Conservation (phyloP, 2,329 filamentous ascomycete genomes). For the Venturiaceae sp. region DNA sequence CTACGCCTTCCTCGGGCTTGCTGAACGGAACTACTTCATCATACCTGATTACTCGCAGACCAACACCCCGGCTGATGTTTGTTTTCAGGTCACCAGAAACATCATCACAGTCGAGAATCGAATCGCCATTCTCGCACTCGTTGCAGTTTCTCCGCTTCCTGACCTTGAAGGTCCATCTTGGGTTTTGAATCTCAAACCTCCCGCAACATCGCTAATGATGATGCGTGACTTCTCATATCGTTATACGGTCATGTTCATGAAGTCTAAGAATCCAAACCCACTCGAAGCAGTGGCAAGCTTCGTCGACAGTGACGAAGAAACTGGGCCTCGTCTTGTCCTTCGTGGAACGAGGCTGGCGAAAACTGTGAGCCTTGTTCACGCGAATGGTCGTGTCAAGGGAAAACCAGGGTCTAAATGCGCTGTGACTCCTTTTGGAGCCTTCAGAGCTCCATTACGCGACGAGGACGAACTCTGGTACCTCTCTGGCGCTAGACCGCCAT, state of each 20-base stretch:
- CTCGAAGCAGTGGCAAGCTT: not conserved
- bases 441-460: too few relatives aligned
- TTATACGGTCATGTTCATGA: too few relatives aligned
- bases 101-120: not conserved
- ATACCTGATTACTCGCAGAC: not conserved
- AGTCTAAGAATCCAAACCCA: too few relatives aligned
- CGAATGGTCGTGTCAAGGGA: not conserved
- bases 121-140: not conserved
- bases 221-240: too few relatives aligned
- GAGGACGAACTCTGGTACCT: not conserved
- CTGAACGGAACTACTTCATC: not conserved
- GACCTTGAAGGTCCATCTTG: not conserved
- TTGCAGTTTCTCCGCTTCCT: too few relatives aligned
- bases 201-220: too few relatives aligned
- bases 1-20: not conserved
- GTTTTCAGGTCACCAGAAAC: too few relatives aligned
- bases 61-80: not conserved
- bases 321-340: not conserved
- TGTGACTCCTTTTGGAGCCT: too few relatives aligned
- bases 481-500: not conserved
- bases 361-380: too few relatives aligned
- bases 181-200: not conserved
- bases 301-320: not conserved
- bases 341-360: not conserved
- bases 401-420: too few relatives aligned